Percentiles rank a stretch among this genome's conserved stretches.
phyloP scores from a whole-genome alignment of 768 basidiomycete species.

The Hortiboletus campestris region DNA sequence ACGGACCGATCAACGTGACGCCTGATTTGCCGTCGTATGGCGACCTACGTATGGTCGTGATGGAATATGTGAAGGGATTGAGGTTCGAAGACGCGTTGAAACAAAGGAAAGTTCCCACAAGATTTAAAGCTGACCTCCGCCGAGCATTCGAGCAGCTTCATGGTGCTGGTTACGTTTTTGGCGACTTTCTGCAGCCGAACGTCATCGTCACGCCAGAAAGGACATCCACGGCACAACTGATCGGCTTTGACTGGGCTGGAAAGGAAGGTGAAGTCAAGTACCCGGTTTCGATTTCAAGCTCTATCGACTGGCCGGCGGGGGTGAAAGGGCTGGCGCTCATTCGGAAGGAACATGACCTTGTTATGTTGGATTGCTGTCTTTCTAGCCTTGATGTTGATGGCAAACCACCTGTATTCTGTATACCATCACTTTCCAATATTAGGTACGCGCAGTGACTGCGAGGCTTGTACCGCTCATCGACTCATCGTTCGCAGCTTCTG shows the following conservation, averaged over 20 bases:
- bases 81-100: background rate
- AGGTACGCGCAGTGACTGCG: no score
- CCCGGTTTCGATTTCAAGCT: background rate
- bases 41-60: slow-evolving; percentile 36
- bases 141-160: slow-evolving; percentile 26
- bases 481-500: no score
- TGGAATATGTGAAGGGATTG: slow-evolving; percentile 34
- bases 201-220: slow-evolving; percentile 25
- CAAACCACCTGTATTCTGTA: no score
- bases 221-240: background rate
- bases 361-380: slow-evolving; percentile 17
- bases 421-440: no score
- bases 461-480: no score
- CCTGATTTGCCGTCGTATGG: slow-evolving; percentile 14
- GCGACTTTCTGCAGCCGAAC: slow-evolving; percentile 37
- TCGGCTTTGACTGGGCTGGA: slow-evolving; percentile 9
- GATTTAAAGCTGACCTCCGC: slow-evolving; percentile 21
- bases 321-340: background rate
- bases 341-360: slow-evolving; percentile 7
- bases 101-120: slow-evolving; percentile 4
- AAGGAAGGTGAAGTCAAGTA: slow-evolving; percentile 3
- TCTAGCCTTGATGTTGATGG: no score
- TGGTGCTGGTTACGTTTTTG: slow-evolving; percentile 34
- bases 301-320: background rate
- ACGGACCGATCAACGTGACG: slow-evolving; percentile 15